A percentile compares a stretch with the other conserved stretches of the same genome.
Evolutionary conservation across 768 basidiomycete genomes (phyloP).

Genomic region (Russula dissimulans): DNA sequence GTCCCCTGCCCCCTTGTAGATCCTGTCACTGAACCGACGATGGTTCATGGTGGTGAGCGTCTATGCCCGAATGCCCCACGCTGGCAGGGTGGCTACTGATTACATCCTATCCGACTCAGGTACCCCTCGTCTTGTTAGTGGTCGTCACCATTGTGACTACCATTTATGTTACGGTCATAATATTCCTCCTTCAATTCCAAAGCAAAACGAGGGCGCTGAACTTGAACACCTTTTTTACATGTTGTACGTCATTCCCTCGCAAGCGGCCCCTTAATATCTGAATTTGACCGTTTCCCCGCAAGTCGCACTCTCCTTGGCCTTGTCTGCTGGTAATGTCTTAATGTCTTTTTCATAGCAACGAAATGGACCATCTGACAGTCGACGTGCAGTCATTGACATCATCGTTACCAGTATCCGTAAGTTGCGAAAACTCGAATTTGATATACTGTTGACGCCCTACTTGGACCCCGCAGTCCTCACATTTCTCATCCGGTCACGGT

Average conservation of each 20-base stretch:
- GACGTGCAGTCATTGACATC: neutral
- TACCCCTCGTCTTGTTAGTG: conserved; percentile 6
- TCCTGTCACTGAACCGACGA: neutral
- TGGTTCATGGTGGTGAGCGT: conserved; percentile 1
- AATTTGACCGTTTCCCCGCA: neutral
- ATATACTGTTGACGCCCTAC: neutral
- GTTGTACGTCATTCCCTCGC: neutral
- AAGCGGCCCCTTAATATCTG: no score
- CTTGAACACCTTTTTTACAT: neutral
- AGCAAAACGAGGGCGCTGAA: neutral
- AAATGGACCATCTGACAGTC: neutral
- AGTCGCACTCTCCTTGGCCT: neutral
- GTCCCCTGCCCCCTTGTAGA: neutral
- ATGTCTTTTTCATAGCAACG: neutral
- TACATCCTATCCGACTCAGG: neutral
- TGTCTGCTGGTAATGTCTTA: conserved; percentile 1
- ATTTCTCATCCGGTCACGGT: conserved; percentile 6
- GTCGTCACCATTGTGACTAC: neutral
- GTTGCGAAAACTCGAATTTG: neutral
- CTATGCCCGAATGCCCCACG: no score
- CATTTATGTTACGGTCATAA: neutral
- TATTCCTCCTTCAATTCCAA: neutral
- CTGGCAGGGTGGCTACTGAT: neutral
- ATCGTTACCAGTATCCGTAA: conserved; percentile 12
- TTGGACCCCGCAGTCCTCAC: conserved; percentile 1